Percentiles rank a stretch among this genome's conserved stretches.
Conservation (phyloP, 805 yeast genomes). For the Nakazawaea wyomingensis region DNA sequence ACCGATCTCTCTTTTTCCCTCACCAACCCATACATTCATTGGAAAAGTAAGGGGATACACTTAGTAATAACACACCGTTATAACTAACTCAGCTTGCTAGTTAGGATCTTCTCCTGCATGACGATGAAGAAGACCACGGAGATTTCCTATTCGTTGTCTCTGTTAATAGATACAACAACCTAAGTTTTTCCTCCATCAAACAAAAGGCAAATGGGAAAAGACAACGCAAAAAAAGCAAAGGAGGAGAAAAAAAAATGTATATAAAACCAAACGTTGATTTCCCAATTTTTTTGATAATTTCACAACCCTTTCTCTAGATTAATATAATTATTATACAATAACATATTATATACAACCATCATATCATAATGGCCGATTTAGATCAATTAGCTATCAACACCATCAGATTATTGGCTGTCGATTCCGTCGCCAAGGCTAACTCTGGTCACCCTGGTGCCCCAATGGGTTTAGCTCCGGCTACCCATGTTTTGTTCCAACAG, state of each 20-base stretch:
- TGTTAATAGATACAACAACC: no score
- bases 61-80: no score
- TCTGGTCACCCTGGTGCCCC: conserved; percentile 99
- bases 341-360: neutral
- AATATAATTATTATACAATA: neutral
- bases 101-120: no score
- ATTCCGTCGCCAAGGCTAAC: conserved; percentile 81
- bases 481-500: conserved; percentile 78
- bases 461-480: conserved; percentile 94
- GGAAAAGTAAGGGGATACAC: no score
- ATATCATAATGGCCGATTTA: conserved; percentile 35
- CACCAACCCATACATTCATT: no score
- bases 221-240: neutral
- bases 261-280: neutral
- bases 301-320: neutral
- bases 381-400: conserved; percentile 79
- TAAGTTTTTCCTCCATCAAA: no score
- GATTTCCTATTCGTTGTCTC: no score
- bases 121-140: no score
- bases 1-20: no score
- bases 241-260: neutral
- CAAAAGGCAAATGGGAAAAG: neutral
- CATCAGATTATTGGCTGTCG: conserved; percentile 84
- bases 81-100: no score
- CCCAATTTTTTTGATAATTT: neutral